Evolutionary conservation across 2,329 filamentous ascomycete species (phyloP).

Genomic region (Pseudogymnoascus sp.): DNA sequence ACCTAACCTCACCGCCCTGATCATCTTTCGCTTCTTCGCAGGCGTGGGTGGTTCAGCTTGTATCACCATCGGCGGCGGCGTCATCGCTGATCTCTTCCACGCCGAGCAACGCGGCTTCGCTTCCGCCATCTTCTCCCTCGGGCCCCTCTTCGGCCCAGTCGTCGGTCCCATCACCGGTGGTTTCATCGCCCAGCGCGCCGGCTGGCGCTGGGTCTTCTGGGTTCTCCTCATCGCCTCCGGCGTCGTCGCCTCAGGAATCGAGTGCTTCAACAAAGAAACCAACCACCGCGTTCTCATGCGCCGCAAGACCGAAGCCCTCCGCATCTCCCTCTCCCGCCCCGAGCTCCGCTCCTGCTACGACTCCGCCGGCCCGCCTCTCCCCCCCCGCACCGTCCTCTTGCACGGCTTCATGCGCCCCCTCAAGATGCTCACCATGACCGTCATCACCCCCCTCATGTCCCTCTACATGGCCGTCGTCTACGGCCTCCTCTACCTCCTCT

Average conservation of each 20-base stretch:
- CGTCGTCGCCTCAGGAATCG: conserved; percentile 27
- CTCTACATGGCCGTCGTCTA: conserved; percentile 45
- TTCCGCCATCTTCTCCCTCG: conserved; percentile 22
- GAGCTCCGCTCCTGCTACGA: conserved; percentile 39
- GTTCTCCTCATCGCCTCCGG: conserved; percentile 40
- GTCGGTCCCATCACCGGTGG: conserved; percentile 25
- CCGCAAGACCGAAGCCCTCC: conserved; percentile 35
- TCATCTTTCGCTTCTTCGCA: conserved; percentile 40
- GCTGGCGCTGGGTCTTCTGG: conserved; percentile 35
- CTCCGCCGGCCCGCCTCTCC: conserved; percentile 15
- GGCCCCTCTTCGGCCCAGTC: conserved; percentile 24
- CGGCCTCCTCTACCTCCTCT: conserved; percentile 44
- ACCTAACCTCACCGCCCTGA: conserved; percentile 36
- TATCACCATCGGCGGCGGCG: conserved; percentile 34
- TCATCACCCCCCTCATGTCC: conserved; percentile 35
- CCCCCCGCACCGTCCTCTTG: conserved; percentile 26
- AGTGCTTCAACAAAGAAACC: conserved; percentile 38
- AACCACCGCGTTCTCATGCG: conserved; percentile 42
- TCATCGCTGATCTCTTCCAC: conserved; percentile 33
- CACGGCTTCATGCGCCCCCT: conserved; percentile 41
- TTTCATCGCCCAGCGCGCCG: conserved; percentile 38
- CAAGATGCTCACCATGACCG: conserved; percentile 33
- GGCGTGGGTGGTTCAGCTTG: conserved; percentile 39
- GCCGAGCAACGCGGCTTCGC: conserved; percentile 26
- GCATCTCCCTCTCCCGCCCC: conserved; percentile 36